Evolutionary conservation across 768 basidiomycete species (phyloP).

Genomic region (Suillus subluteus): DNA sequence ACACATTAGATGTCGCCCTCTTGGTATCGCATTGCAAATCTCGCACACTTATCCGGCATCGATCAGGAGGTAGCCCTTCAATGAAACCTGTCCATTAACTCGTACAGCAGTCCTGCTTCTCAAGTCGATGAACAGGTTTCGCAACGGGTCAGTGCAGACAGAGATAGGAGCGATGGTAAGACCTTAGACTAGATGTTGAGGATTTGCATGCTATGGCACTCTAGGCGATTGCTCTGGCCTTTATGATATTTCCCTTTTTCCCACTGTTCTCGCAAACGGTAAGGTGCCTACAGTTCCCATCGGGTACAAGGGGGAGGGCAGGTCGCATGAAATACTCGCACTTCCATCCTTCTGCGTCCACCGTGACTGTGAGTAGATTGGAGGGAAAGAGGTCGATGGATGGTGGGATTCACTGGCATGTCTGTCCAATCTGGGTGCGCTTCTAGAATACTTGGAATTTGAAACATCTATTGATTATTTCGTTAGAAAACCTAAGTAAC

Average conservation of each 20-base stretch:
- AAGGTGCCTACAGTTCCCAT: not conserved
- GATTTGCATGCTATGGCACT: not conserved
- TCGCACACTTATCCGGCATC: not conserved
- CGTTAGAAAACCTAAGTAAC: not conserved
- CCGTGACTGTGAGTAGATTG: not conserved
- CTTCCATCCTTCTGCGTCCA: not conserved
- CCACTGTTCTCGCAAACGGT: not conserved
- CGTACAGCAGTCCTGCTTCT: not conserved
- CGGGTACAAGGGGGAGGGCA: not conserved
- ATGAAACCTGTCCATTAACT: too few relatives aligned
- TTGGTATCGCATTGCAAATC: not conserved
- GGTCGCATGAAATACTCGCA: not conserved
- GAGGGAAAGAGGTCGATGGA: not conserved
- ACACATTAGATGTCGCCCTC: not conserved
- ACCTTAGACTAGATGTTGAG: not conserved
- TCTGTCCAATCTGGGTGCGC: not conserved
- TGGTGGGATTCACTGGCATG: not conserved
- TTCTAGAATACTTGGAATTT: not conserved
- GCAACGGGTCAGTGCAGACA: not conserved
- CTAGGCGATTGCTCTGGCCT: not conserved
- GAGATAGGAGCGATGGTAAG: not conserved
- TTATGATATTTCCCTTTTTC: not conserved
- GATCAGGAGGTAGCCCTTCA: not conserved
- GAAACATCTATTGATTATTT: not conserved
- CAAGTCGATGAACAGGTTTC: not conserved